Base-by-base conservation (phyloP, 2,329 filamentous ascomycete species). In the Alternaria viburni region DNA sequence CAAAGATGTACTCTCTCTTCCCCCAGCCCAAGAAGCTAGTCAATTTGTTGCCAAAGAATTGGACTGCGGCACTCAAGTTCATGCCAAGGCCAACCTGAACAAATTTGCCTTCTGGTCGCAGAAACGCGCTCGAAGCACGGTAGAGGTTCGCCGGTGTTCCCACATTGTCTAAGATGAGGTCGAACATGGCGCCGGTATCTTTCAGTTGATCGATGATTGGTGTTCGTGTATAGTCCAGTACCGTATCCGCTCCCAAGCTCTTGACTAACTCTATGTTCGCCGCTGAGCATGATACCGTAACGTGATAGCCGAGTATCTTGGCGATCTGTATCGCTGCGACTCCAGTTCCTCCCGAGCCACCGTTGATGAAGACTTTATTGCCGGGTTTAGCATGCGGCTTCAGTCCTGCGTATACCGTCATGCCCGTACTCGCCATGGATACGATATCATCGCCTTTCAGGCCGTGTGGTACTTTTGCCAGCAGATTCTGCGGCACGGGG, bases 241-340 rank as follows among this genome's bases (percentile, higher is more conserved):
- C 83, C 57, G 86, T 84, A 69, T 90, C 87, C 15, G 88, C 88
- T 1, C 89, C 88, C 1, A 90, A 76, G 1, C 75, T 73, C 57
- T 81, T 82, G 71, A 86, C 87, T 4, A 89, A 73, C 47, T 85
- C 82, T 0, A 83, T 80, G 73, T 90, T 91, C 7, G 73, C 73
- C 1, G 79, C 81, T 6, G 87, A 89, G 69, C 88, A 90, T 3
- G 83, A 84, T 6, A 81, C 80, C 2, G 84, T 86, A 26, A 90
- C 88, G 60, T 84, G 77, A 68, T 84, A 87, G 0, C 87, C 88
- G 3, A 86, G 69, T 0, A 79, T 79, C 72, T 89, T 89, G 5
- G 87, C 88, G 54, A 90, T 83, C 71, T 90, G 88, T 58, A 90
- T 86, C 0, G 81, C 85, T 57, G 84, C 88, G 0, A 83, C 82